Percentiles rank a stretch among this genome's conserved stretches.
phyloP scores from a whole-genome alignment of 176 grass and related monocot species.

The maize (Zea mays) region Zm-B73-REFERENCE-NAM-5.0 NC_050096.1:82370001-82370500 shows the following conservation, averaged over 20 bases:
- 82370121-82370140: too few relatives aligned
- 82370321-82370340: too few relatives aligned
- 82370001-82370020: conserved; percentile 43
- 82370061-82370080: conserved; percentile 29
- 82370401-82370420: conserved; percentile 34
- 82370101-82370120: too few relatives aligned
- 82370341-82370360: too few relatives aligned
- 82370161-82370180: conserved; percentile 20
- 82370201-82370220: conserved; percentile 14
- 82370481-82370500: conserved; percentile 6
- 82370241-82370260: conserved; percentile 38
- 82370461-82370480: conserved; percentile 29
- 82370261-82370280: conserved; percentile 29
- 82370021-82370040: conserved; percentile 47
- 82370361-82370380: conserved; percentile 6
- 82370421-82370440: conserved; percentile 42
- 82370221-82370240: conserved; percentile 1
- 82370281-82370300: not conserved
- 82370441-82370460: conserved; percentile 34
- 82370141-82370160: not conserved
- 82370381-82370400: conserved; percentile 4
- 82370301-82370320: conserved; percentile 37
- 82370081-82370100: too few relatives aligned
- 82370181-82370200: not conserved
- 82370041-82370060: conserved; percentile 56